phyloP scores from a whole-genome alignment of 202 grass and related monocot species.

The Brachypodium distachyon region DNA sequence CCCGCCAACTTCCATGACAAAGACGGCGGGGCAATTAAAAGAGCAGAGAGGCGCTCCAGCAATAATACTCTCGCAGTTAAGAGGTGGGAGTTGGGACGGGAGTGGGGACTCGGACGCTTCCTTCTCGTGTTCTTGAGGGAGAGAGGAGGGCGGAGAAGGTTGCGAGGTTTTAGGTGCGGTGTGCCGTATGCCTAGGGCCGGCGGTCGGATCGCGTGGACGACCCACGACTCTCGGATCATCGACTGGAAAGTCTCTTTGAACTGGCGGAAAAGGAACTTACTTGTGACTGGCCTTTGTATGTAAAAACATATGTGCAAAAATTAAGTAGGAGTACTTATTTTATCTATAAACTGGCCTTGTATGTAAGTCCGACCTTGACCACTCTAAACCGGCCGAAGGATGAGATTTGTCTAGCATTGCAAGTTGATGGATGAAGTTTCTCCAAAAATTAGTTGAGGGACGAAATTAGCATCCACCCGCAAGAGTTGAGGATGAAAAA shows the following conservation, averaged over 20 bases:
- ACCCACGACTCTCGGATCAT: conserved; percentile 28
- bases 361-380: too few relatives aligned
- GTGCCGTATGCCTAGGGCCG: neutral
- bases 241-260: neutral
- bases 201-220: neutral
- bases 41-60: neutral
- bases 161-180: conserved; percentile 18
- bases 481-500: too few relatives aligned
- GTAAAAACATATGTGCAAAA: too few relatives aligned
- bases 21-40: conserved; percentile 6
- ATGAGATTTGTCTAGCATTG: too few relatives aligned
- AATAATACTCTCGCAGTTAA: neutral
- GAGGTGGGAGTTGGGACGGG: neutral
- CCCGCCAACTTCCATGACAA: conserved; percentile 5
- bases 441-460: too few relatives aligned
- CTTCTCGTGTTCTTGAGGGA: conserved; percentile 15
- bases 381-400: too few relatives aligned
- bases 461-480: too few relatives aligned
- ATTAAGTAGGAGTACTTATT: too few relatives aligned
- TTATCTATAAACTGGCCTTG: too few relatives aligned
- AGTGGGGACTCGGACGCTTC: neutral
- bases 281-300: too few relatives aligned
- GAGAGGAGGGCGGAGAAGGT: neutral
- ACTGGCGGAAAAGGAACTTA: too few relatives aligned
- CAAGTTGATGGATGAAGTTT: too few relatives aligned